Percentiles rank a stretch among this genome's conserved stretches.
These are phyloP conservation scores for Fomitopsis palustris DNA, from an alignment of 1,284 basidiomycete genomes.

Conservation along the genomic window DNA sequence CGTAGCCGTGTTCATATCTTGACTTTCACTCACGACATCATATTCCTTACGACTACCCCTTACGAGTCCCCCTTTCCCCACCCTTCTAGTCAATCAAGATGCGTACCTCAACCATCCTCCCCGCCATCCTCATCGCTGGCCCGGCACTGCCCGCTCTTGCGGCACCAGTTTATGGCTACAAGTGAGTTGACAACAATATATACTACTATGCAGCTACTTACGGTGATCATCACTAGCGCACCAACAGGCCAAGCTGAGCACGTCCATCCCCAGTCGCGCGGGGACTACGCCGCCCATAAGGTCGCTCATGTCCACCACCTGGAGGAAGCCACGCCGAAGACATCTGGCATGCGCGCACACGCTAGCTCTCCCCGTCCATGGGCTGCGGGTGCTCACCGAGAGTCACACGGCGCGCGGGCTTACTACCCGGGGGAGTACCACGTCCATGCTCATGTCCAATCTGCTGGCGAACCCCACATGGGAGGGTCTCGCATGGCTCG, in stretches of 20 bases:
- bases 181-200: not conserved
- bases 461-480: too few species aligned
- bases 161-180: not conserved
- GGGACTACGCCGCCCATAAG: too few species aligned
- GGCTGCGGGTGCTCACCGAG: too few species aligned
- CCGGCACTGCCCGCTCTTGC: not conserved
- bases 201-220: not conserved
- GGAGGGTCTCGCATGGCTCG: too few species aligned
- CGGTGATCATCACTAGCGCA: not conserved
- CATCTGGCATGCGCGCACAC: too few species aligned
- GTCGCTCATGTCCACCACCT: too few species aligned
- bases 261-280: not conserved
- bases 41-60: not conserved
- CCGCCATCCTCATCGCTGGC: not conserved
- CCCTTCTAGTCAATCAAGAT: not conserved
- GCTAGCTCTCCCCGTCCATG: too few species aligned
- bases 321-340: too few species aligned
- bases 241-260: not conserved
- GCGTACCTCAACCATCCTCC: not conserved
- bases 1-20: not conserved
- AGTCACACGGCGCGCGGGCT: too few species aligned
- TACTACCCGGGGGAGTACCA: too few species aligned
- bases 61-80: not conserved
- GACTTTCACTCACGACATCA: not conserved
- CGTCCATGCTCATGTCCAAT: too few species aligned